Evolutionary conservation across 208 protist species (phyloP).

Genomic region (Willaertia magna): DNA sequence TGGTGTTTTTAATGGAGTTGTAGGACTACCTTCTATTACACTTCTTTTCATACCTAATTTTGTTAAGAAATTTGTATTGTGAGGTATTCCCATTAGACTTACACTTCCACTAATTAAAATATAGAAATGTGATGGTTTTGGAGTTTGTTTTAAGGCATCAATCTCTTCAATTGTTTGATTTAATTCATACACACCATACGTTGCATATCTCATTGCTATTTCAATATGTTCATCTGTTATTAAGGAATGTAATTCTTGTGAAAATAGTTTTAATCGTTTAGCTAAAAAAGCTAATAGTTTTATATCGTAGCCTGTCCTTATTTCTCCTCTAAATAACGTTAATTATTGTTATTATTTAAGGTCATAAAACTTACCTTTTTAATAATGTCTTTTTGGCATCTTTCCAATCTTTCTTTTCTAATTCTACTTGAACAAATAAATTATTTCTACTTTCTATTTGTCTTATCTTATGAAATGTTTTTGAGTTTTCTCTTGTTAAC

Average conservation of each 20-base stretch:
- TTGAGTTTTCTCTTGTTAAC: too few relatives aligned
- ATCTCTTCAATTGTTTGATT: neutral
- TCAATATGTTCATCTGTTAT: neutral
- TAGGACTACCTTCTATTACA: neutral
- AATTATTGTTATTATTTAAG: too few relatives aligned
- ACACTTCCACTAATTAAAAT: neutral
- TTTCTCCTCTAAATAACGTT: too few relatives aligned
- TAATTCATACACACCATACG: neutral
- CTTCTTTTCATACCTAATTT: neutral
- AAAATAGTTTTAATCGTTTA: neutral
- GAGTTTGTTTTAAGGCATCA: too few relatives aligned
- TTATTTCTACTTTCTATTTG: too few relatives aligned
- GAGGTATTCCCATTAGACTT: neutral
- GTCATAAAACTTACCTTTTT: neutral
- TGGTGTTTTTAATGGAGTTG: neutral
- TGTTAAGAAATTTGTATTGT: neutral
- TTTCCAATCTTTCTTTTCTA: neutral
- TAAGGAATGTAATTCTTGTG: neutral
- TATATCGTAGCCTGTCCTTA: neutral
- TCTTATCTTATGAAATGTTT: too few relatives aligned
- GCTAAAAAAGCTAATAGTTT: neutral
- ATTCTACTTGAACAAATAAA: neutral
- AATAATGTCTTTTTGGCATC: neutral
- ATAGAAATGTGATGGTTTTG: neutral
- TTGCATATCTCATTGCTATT: neutral